Base-by-base conservation (phyloP, 257 asterid genomes). In the Solanum raphanifolium region DNA sequence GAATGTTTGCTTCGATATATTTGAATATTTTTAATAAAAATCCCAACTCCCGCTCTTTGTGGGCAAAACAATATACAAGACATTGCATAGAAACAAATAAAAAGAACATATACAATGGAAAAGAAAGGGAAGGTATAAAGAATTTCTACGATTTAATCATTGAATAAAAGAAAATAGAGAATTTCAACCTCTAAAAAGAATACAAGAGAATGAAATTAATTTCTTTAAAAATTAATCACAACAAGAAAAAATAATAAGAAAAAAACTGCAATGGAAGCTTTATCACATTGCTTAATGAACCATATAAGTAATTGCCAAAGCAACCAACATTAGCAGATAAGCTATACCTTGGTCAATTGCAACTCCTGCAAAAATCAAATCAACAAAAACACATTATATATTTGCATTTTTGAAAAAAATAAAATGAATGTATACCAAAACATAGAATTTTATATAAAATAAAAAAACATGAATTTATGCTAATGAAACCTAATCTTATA, bases 291-390 rank as follows among this genome's bases (percentile, higher is more conserved):
- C 88, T 46, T 85, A 93, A 66, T 93, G 94, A 90, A 93, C 85
- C 32, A 94, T 89, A 92, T 95, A 94, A 29, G 96, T 95, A 79
- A 95, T 85, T 10, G 94, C 95, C 95, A 93, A 89, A 84, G 98
- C 98, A 87, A 95, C 89, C 43, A 94, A 88, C 98, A 95, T 95
- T 69, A 95, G 88, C 87, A 90, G 60, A 87, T 95, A 95, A 11
- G 95, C 98, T 88, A 95, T 90, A 87, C 96, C 96, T 92, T 95
- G 98, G 87, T 95, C 98, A 86, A 95, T 81, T 43, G 96, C 91
- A 83, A 91, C 93, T 75, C 96, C 98, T 95, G 95, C 93, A 87
- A 85, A 46, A 81, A 46, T 10, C 68, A 81, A 29, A 81, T 13
- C 39, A 46, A 81, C 20, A 27, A 46, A 29, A 35, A n/a, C 41